Percentiles rank a stretch among this genome's conserved stretches.
Evolutionary conservation across 305 asterid genomes (phyloP).

Genomic region (Fraxinus platypoda): DNA sequence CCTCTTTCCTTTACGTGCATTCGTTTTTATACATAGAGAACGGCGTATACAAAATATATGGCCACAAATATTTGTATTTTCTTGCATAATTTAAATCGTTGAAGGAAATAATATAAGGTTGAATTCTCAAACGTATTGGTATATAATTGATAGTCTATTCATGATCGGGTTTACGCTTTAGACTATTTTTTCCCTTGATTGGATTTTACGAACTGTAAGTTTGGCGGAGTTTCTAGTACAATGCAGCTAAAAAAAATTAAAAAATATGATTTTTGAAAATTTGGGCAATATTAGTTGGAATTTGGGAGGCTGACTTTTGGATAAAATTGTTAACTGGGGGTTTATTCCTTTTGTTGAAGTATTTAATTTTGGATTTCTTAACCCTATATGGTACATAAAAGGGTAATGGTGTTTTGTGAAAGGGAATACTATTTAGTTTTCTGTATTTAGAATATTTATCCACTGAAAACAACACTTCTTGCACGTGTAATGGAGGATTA

Average conservation of each 20-base stretch:
- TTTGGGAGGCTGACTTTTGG: not conserved
- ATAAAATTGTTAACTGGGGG: not conserved
- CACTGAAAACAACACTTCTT: not conserved
- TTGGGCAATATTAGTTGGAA: not conserved
- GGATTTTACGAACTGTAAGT: not conserved
- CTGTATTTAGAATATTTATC: not conserved
- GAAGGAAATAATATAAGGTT: not conserved
- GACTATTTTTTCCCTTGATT: not conserved
- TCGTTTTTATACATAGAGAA: not conserved
- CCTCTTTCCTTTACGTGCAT: constrained; percentile 2
- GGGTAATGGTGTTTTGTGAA: not conserved
- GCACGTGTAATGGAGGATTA: not conserved
- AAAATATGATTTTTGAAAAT: not conserved
- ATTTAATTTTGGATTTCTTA: not conserved
- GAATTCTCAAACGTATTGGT: not conserved
- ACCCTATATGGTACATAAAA: not conserved
- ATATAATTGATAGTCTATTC: not conserved
- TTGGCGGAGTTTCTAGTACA: not conserved
- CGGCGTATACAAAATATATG: not conserved
- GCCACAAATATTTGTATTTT: not conserved
- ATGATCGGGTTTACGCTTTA: not conserved
- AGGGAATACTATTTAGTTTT: not conserved
- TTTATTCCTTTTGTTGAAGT: not conserved
- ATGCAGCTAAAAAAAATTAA: not conserved
- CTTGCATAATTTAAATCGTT: not conserved